Evolutionary conservation across 2,329 filamentous ascomycete genomes (phyloP).

Genomic region (Mycosphaerella arachidis): DNA sequence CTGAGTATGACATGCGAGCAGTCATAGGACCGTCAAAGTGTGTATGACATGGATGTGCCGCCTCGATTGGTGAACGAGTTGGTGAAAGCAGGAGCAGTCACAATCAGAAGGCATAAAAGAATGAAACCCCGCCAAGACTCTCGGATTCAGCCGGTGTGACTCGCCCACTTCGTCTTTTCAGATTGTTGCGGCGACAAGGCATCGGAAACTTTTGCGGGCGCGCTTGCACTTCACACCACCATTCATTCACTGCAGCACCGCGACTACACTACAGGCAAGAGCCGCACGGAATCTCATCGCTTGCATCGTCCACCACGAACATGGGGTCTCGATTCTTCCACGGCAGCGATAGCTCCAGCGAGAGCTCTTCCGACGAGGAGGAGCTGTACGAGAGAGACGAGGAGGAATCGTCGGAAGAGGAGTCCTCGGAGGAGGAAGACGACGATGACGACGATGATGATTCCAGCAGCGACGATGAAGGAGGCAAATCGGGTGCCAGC

Average conservation of each 20-base stretch:
- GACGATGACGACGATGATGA: conserved; percentile 51
- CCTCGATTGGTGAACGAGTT: neutral
- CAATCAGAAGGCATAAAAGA: neutral
- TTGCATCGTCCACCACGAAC: conserved; percentile 9
- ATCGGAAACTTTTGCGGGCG: neutral
- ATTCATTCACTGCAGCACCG: neutral
- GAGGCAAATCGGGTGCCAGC: conserved; percentile 64
- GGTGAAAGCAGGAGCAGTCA: neutral
- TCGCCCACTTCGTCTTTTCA: neutral
- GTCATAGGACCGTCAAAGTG: neutral
- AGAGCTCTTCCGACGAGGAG: conserved; percentile 92
- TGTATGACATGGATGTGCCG: neutral
- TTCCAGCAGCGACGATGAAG: conserved; percentile 51
- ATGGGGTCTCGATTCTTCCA: conserved; percentile 84
- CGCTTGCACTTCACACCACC: conserved; percentile 5
- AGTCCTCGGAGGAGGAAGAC: conserved; percentile 32
- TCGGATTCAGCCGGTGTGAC: neutral
- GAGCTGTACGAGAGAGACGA: conserved; percentile 82
- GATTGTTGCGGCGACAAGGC: neutral
- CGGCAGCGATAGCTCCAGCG: conserved; percentile 90
- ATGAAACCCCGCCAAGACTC: neutral
- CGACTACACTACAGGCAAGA: conserved; percentile 11
- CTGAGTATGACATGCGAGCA: neutral
- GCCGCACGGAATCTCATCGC: conserved; percentile 7
- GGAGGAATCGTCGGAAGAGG: conserved; percentile 47